These are phyloP conservation scores for Coprinellus micaceus DNA, from an alignment of 768 basidiomycete genomes.

Conservation along the genomic window DNA sequence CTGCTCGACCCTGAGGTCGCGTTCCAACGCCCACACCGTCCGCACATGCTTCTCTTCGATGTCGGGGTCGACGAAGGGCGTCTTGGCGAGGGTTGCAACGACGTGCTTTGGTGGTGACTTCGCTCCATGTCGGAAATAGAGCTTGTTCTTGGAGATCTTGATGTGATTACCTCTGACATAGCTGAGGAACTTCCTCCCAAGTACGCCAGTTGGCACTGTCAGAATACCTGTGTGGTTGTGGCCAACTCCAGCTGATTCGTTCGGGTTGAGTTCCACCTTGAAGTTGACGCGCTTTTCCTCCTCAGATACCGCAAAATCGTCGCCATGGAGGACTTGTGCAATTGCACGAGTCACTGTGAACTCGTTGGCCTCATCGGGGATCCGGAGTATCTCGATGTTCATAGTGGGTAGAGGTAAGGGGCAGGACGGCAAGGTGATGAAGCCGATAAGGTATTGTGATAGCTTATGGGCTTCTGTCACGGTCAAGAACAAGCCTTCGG, in stretches of 20 bases:
- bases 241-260: conserved; percentile 43
- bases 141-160: conserved; percentile 36
- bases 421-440: neutral
- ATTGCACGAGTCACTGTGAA: conserved; percentile 59
- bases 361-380: conserved; percentile 3
- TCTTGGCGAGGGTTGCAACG: conserved; percentile 43
- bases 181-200: conserved; percentile 46
- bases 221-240: conserved; percentile 53
- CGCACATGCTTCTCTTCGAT: conserved; percentile 46
- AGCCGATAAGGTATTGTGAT: conserved; percentile 1
- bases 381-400: conserved; percentile 5
- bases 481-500: neutral
- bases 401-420: neutral
- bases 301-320: conserved; percentile 38
- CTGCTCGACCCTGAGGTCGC: conserved; percentile 50
- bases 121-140: conserved; percentile 30
- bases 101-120: conserved; percentile 14
- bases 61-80: conserved; percentile 52
- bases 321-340: conserved; percentile 53
- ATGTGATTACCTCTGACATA: conserved; percentile 42
- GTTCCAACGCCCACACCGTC: conserved; percentile 41
- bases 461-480: conserved; percentile 5
- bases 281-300: conserved; percentile 53
- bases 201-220: conserved; percentile 32
- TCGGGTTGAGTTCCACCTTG: conserved; percentile 48